Base-by-base conservation (phyloP, 108 stramenopile genomes). In the Skeletonema grethae region DNA sequence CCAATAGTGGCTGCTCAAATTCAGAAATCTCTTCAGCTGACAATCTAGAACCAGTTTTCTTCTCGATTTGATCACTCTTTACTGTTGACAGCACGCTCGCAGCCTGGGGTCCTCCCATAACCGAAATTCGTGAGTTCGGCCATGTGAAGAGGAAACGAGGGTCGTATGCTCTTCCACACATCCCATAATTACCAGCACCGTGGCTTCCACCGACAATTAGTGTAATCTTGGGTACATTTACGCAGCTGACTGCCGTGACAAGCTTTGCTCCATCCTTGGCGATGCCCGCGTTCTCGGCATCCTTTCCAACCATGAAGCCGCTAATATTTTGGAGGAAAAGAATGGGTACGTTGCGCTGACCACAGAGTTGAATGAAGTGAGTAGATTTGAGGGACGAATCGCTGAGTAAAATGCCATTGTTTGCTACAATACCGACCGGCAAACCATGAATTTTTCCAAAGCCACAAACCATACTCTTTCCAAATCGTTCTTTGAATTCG, bases 31-130 rank as follows among this genome's bases (percentile, higher is more conserved):
- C 87, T 70, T 95, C 92, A 34, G 86, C 67, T 18, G 89, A 80
- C 36, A 69, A 70, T 3, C 67, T 57, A 0, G 79, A 57, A 79
- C 94, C 93, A 10, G 76, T 80, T 63, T 88, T 86, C 13, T 77
- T 78, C 80, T 93, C 90, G 15, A 88, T 87, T 62, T 90, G 88
- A 63, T 95, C 91, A 15, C 89, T 73, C 69, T 93, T 86, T 1
- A 99, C 93, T 61, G 97, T 97, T 9, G 96, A 91, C 68, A 99
- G 75, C 1, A 99, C 98, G 57, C 88, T 94, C 3, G 97, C 96
- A 20, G 98, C 98, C 78, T 99, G 98, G 63, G 96, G 95, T 28
- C 97, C 98, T 13, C 98, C 98, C 98, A 99, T 99, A 38, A 99
- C 98, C 18, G 86, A 84, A 65, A 97, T 97, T 34, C 84, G 82